A percentile compares a stretch with the other conserved stretches of the same genome.
These are phyloP conservation scores for Fennellomyces sp. DNA, from an alignment of 371 early-diverging fungal species.

Conservation along the genomic window DNA sequence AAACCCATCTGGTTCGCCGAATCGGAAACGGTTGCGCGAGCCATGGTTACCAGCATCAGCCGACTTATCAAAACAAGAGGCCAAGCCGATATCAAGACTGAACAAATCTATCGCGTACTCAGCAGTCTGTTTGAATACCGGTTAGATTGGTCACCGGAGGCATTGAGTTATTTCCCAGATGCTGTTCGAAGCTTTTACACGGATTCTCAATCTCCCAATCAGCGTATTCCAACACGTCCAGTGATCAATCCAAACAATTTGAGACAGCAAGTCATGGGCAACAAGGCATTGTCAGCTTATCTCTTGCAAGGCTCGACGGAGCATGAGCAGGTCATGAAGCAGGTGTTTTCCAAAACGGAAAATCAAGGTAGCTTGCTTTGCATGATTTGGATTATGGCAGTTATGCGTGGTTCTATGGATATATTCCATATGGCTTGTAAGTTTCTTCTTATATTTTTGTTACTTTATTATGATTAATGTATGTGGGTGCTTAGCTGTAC, in stretches of 20 bases:
- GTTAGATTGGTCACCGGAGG: constrained; percentile 62
- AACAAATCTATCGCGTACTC: constrained; percentile 56
- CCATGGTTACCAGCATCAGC: constrained; percentile 59
- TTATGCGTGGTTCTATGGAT: constrained; percentile 34
- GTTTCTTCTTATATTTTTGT: background rate
- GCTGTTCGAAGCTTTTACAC: constrained; percentile 56
- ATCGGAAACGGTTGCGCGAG: constrained; percentile 66
- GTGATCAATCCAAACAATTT: constrained; percentile 40
- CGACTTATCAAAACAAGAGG: constrained; percentile 68
- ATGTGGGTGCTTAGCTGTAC: constrained; percentile 43
- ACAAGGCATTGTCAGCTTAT: constrained; percentile 33
- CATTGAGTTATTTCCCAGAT: constrained; percentile 57
- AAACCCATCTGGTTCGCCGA: constrained; percentile 69
- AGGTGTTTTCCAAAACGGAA: constrained; percentile 58
- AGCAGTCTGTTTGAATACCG: constrained; percentile 53
- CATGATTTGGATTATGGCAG: constrained; percentile 66
- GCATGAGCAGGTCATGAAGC: constrained; percentile 34
- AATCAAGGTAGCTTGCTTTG: constrained; percentile 72
- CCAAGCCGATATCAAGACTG: constrained; percentile 61
- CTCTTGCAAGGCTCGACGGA: constrained; percentile 42
- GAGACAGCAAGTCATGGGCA: constrained; percentile 29
- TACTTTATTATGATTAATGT: background rate
- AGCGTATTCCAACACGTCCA: constrained; percentile 16
- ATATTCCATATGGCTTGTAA: constrained; percentile 42
- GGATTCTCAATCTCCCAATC: constrained; percentile 24